phyloP scores from a whole-genome alignment of 495 filamentous ascomycete genomes.

The Aspergillus sclerotiicarbonarius region DNA sequence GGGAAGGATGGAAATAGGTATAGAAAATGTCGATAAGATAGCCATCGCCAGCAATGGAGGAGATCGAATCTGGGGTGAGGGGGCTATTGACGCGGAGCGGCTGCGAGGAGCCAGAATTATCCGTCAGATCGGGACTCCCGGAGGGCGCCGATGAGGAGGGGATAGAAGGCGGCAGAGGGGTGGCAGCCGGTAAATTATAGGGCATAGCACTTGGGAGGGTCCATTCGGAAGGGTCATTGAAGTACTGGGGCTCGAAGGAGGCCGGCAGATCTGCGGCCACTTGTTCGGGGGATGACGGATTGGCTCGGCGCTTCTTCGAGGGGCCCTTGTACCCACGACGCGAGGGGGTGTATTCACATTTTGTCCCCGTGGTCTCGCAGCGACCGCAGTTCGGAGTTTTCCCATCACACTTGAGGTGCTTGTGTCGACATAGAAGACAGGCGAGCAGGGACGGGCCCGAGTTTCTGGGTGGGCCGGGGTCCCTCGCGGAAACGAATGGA shows the following conservation, averaged over 20 bases:
- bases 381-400: conserved; percentile 43
- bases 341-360: conserved; percentile 47
- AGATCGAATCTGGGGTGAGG: conserved; percentile 43
- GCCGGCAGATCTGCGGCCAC: conserved; percentile 21
- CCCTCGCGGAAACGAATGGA: conserved; percentile 15
- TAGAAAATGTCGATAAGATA: conserved; percentile 49
- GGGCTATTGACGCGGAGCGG: conserved; percentile 25
- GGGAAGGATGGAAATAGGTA: conserved; percentile 44
- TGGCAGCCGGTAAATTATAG: conserved; percentile 23
- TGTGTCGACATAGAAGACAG: conserved; percentile 56
- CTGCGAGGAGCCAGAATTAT: conserved; percentile 20
- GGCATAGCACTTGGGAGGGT: conserved; percentile 20
- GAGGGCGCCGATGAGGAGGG: conserved; percentile 20
- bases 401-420: conserved; percentile 57
- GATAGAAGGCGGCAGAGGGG: conserved; percentile 18
- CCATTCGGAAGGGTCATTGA: conserved; percentile 35
- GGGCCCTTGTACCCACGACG: conserved; percentile 49
- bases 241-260: conserved; percentile 19
- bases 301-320: conserved; percentile 46
- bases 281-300: conserved; percentile 34
- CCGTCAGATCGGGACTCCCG: conserved; percentile 26
- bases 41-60: conserved; percentile 34
- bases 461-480: conserved; percentile 17
- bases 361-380: conserved; percentile 30
- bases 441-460: conserved; percentile 47